phyloP scores from a whole-genome alignment of 306 rosid genomes.

The Calophaca sinica region DNA sequence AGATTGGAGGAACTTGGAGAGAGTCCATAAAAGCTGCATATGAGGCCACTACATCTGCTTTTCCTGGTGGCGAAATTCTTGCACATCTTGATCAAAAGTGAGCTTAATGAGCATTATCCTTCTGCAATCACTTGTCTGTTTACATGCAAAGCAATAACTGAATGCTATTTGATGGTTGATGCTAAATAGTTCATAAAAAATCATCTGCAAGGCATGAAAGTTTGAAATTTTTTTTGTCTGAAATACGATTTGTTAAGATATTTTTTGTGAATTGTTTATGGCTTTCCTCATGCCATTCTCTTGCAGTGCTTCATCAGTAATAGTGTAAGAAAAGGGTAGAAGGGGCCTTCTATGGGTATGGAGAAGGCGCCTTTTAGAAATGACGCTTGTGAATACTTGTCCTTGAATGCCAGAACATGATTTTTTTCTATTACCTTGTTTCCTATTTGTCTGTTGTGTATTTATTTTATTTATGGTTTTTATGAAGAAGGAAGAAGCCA shows the following conservation, averaged over 20 bases:
- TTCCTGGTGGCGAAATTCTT: slow-evolving; percentile 89
- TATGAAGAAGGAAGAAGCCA: not conserved
- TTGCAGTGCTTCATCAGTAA: too few relatives aligned
- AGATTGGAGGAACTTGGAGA: slow-evolving; percentile 91
- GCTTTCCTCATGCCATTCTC: too few relatives aligned
- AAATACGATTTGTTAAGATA: too few relatives aligned
- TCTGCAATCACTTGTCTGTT: not conserved
- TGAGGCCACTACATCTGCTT: slow-evolving; percentile 79
- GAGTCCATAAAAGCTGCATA: slow-evolving; percentile 73
- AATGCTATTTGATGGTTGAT: slow-evolving; percentile 3
- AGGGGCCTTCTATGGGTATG: too few relatives aligned
- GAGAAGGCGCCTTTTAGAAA: too few relatives aligned
- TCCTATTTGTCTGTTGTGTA: too few relatives aligned
- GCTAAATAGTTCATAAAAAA: not conserved
- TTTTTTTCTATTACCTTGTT: too few relatives aligned
- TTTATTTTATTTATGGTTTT: too few relatives aligned
- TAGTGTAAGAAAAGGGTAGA: too few relatives aligned
- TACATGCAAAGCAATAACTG: slow-evolving; percentile 19
- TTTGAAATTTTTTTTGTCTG: not conserved
- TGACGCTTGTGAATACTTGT: too few relatives aligned
- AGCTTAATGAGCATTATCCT: slow-evolving; percentile 47
- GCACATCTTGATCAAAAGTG: slow-evolving; percentile 98
- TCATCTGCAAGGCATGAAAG: slow-evolving; percentile 14
- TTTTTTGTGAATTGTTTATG: too few relatives aligned
- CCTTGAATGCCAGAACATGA: too few relatives aligned